Conservation (phyloP, 371 early-diverging fungal genomes). For the Apophysomyces variabilis region DNA sequence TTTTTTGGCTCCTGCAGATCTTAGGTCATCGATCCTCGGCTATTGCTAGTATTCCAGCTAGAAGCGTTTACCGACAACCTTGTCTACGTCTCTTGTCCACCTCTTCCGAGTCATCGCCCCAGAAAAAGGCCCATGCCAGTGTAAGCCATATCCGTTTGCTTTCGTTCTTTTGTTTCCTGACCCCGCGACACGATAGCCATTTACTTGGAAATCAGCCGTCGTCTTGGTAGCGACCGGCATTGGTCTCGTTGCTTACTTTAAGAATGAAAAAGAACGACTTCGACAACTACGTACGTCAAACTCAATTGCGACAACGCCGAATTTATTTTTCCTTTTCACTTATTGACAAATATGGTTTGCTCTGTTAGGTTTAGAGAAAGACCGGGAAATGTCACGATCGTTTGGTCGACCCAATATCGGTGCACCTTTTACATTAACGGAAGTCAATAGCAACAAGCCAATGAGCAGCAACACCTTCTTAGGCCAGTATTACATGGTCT, state of each 20-base stretch:
- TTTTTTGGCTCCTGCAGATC: neutral
- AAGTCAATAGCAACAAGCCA: constrained; percentile 60
- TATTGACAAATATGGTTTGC: too few relatives aligned
- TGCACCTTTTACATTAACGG: constrained; percentile 86
- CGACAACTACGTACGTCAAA: constrained; percentile 46
- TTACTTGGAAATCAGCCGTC: constrained; percentile 52
- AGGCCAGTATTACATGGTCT: constrained; percentile 87
- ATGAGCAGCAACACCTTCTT: constrained; percentile 55
- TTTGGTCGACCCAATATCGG: constrained; percentile 92
- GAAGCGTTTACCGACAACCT: neutral
- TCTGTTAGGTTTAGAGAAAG: constrained; percentile 31
- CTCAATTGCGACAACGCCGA: too few relatives aligned
- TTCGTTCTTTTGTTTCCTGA: neutral
- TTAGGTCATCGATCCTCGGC: neutral
- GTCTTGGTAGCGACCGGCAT: constrained; percentile 65
- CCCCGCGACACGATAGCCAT: constrained; percentile 30
- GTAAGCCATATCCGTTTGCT: neutral
- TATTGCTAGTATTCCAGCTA: neutral
- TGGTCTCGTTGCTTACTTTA: constrained; percentile 66
- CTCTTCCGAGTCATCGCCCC: neutral
- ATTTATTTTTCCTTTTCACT: constrained; percentile 4
- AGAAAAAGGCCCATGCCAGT: neutral
- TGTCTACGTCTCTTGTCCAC: neutral
- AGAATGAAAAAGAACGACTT: constrained; percentile 65
- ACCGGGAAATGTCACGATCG: constrained; percentile 37